These are phyloP conservation scores for Galerina sulciceps DNA, from an alignment of 768 basidiomycete genomes.

Conservation along the genomic window DNA sequence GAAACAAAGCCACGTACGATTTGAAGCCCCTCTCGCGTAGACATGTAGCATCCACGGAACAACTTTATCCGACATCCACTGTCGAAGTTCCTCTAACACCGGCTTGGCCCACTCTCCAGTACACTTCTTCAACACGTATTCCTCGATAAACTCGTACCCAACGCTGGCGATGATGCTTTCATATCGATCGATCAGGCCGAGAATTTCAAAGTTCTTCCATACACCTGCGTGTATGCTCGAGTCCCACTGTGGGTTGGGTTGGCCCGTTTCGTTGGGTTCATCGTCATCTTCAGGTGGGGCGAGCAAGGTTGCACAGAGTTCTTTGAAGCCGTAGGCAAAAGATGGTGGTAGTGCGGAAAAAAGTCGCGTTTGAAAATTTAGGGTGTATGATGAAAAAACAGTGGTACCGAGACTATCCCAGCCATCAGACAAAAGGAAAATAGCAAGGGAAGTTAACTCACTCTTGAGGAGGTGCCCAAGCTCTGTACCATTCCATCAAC, in stretches of 20 bases:
- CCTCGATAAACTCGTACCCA: slow-evolving; percentile 86
- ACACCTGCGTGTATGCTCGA: slow-evolving; percentile 10
- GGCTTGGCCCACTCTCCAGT: slow-evolving; percentile 70
- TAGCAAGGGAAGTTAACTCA: slow-evolving; percentile 34
- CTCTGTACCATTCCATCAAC: slow-evolving; percentile 71
- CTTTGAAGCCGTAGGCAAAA: slow-evolving; percentile 72
- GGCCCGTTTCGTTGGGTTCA: neutral
- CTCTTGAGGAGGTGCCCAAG: slow-evolving; percentile 76
- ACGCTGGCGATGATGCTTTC: slow-evolving; percentile 84
- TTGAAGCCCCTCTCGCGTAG: slow-evolving; percentile 70
- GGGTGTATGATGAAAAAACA: slow-evolving; percentile 62
- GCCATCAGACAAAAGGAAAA: slow-evolving; percentile 9
- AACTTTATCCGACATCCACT: slow-evolving; percentile 81
- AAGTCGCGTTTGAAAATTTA: slow-evolving; percentile 74
- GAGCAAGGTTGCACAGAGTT: slow-evolving; percentile 65
- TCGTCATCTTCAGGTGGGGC: slow-evolving; percentile 31
- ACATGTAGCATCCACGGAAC: slow-evolving; percentile 87
- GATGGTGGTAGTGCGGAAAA: slow-evolving; percentile 72
- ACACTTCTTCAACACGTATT: slow-evolving; percentile 68
- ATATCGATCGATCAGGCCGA: slow-evolving; percentile 82
- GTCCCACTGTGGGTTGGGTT: slow-evolving; percentile 12
- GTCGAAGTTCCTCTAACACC: slow-evolving; percentile 61
- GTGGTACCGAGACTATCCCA: slow-evolving; percentile 61
- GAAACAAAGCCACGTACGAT: slow-evolving; percentile 20
- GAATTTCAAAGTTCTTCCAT: slow-evolving; percentile 57